Evolutionary conservation across 176 grass and related monocot genomes (phyloP).

Genomic region (Melocanna baccifera): DNA sequence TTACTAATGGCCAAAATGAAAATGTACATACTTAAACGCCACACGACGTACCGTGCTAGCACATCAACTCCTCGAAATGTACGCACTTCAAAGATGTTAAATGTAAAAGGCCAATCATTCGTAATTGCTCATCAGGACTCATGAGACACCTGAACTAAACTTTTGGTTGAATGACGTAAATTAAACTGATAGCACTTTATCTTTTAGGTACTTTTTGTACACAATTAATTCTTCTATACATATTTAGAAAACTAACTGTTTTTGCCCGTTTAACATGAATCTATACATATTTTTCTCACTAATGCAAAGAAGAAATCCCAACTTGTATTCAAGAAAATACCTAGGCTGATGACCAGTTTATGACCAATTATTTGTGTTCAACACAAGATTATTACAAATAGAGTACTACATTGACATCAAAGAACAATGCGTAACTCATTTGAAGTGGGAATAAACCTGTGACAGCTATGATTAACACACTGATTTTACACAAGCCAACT

Average conservation of each 20-base stretch:
- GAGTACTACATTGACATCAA: background rate
- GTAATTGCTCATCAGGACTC: background rate
- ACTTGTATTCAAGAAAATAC: background rate
- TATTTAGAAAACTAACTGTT: constrained; percentile 17
- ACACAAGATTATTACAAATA: background rate
- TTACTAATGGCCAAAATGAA: too few species aligned
- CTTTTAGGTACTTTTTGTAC: constrained; percentile 43
- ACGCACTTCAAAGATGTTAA: background rate
- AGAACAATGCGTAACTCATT: background rate
- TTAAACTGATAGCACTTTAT: constrained; percentile 33
- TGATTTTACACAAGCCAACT: too few species aligned
- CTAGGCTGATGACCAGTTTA: background rate
- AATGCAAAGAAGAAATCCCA: background rate
- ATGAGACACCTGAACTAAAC: background rate
- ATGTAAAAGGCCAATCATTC: background rate
- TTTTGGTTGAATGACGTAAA: constrained; percentile 19
- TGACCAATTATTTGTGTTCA: background rate
- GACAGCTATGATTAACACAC: background rate
- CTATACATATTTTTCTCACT: background rate
- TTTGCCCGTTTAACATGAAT: background rate
- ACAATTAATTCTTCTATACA: constrained; percentile 19
- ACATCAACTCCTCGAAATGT: too few species aligned
- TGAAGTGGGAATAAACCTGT: background rate
- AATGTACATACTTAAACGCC: too few species aligned
- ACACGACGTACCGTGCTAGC: too few species aligned